Conservation (phyloP, 495 filamentous ascomycete genomes). For the Durotheca rogersii region DNA sequence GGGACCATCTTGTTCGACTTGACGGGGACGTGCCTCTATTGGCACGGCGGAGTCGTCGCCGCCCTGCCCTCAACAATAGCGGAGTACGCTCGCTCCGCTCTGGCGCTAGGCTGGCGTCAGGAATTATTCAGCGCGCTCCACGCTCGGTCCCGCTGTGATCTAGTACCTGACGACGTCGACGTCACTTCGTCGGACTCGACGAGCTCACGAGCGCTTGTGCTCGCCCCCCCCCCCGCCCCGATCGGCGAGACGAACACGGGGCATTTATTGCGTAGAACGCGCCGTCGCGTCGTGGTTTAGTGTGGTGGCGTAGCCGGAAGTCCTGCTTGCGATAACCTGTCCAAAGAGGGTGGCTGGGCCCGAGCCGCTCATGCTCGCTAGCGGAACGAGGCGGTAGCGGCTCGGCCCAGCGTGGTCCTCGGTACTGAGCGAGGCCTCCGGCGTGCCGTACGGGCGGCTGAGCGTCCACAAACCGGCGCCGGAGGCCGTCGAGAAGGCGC, state of each 20-base stretch:
- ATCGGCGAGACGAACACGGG: background rate
- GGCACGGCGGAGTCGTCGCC: slow-evolving; percentile 38
- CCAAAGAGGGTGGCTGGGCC: slow-evolving; percentile 24
- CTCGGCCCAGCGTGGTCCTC: slow-evolving; percentile 53
- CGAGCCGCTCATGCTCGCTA: slow-evolving; percentile 53
- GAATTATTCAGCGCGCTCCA: slow-evolving; percentile 49
- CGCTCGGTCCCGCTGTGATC: slow-evolving; percentile 35
- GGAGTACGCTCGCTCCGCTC: slow-evolving; percentile 32
- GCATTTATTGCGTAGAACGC: slow-evolving; percentile 3
- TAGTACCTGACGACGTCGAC: slow-evolving; percentile 52
- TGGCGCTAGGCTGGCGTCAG: slow-evolving; percentile 53
- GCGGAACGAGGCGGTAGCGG: slow-evolving; percentile 56
- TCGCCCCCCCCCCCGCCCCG: too few relatives aligned
- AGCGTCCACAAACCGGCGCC: slow-evolving; percentile 50
- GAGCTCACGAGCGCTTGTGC: slow-evolving; percentile 9
- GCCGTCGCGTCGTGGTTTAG: slow-evolving; percentile 45
- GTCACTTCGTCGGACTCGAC: slow-evolving; percentile 36
- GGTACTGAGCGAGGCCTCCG: slow-evolving; percentile 42
- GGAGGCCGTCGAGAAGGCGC: slow-evolving; percentile 47
- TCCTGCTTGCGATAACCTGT: slow-evolving; percentile 26
- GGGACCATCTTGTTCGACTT: slow-evolving; percentile 51
- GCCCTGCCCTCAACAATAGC: slow-evolving; percentile 31
- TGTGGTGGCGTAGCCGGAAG: slow-evolving; percentile 51
- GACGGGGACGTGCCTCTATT: slow-evolving; percentile 51
- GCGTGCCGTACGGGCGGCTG: slow-evolving; percentile 54